These are phyloP conservation scores for Aspergillus fumigatus DNA, from an alignment of 2,329 filamentous ascomycete species.

Conservation along the genomic window DNA sequence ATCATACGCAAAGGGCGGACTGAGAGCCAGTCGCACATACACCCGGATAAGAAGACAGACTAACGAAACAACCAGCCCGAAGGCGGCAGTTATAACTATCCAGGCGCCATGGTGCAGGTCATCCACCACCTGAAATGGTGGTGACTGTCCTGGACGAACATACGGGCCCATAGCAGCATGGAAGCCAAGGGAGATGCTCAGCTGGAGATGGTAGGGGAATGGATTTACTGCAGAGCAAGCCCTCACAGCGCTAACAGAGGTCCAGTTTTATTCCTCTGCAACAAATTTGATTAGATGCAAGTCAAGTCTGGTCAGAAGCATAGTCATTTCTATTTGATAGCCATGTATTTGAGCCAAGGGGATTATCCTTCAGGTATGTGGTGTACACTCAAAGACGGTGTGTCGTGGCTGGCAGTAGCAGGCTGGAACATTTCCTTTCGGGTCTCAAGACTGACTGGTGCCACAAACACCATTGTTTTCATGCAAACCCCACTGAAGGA, in stretches of 20 bases:
- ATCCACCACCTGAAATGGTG: conserved; percentile 37
- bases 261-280: neutral
- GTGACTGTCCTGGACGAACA: conserved; percentile 31
- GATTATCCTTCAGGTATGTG: neutral
- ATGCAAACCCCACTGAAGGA: neutral
- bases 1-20: conserved; percentile 29
- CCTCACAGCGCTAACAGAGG: neutral
- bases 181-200: neutral
- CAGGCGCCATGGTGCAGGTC: conserved; percentile 36
- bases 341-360: neutral
- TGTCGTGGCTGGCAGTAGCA: neutral
- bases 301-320: neutral
- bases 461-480: neutral
- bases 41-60: conserved; percentile 34
- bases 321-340: neutral
- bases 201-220: neutral
- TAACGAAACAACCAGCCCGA: conserved; percentile 35
- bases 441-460: neutral
- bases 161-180: conserved; percentile 23
- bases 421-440: neutral
- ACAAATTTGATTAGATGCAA: neutral
- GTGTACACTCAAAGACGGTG: neutral
- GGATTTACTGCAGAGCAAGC: neutral
- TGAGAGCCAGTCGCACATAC: conserved; percentile 32
- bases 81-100: conserved; percentile 35